These are phyloP conservation scores for Cryomyces minteri DNA, from an alignment of 495 filamentous ascomycete genomes.

Conservation along the genomic window DNA sequence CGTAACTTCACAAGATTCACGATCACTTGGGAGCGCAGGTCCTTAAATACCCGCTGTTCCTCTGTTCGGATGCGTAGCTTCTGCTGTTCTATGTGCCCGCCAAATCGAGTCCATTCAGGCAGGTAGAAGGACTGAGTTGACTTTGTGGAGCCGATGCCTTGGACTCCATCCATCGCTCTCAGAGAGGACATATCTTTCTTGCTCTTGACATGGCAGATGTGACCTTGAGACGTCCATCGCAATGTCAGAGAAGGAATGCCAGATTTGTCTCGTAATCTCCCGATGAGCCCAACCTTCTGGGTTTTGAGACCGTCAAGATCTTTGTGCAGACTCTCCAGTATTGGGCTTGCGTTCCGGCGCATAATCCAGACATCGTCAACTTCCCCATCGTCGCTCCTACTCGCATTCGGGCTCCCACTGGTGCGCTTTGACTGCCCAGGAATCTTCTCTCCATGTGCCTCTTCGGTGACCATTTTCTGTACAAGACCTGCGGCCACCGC, in stretches of 20 bases:
- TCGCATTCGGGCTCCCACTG: background rate
- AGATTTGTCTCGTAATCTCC: conserved; percentile 32
- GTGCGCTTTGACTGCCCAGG: background rate
- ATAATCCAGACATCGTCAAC: conserved; percentile 65
- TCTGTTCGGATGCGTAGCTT: conserved; percentile 61
- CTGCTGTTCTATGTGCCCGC: conserved; percentile 49
- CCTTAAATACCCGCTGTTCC: conserved; percentile 54
- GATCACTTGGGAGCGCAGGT: conserved; percentile 57
- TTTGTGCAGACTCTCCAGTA: conserved; percentile 45
- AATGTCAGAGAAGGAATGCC: conserved; percentile 46
- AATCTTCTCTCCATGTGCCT: conserved; percentile 32
- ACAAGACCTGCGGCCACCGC: conserved; percentile 48
- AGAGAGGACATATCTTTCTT: conserved; percentile 40
- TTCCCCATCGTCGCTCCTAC: background rate
- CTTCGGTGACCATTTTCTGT: conserved; percentile 40
- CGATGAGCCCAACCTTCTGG: conserved; percentile 40
- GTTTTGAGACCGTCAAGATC: conserved; percentile 36
- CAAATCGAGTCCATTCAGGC: conserved; percentile 66
- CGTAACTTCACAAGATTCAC: conserved; percentile 63
- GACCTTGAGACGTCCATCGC: conserved; percentile 68
- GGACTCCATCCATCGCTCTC: conserved; percentile 21
- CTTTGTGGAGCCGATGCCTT: conserved; percentile 57
- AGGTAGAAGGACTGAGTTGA: conserved; percentile 72
- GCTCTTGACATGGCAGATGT: conserved; percentile 82
- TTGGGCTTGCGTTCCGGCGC: conserved; percentile 48